Base-by-base conservation (phyloP, 2,329 filamentous ascomycete species). In the Daldinia eschscholtzii region DNA sequence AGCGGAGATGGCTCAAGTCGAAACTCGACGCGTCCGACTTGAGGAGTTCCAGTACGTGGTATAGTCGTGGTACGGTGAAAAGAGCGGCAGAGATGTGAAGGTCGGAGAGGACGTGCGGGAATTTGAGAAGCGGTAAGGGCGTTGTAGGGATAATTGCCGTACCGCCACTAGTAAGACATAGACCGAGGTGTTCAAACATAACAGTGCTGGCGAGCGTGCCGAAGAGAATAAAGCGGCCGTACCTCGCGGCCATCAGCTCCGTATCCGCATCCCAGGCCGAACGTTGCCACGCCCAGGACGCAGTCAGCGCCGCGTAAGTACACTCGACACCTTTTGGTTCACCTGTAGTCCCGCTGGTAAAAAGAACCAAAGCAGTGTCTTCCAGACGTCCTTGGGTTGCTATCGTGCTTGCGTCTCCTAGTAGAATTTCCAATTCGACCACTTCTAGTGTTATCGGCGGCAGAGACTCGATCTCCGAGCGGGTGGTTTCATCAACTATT, bases 311-410 rank as follows among this genome's bases (percentile, higher is more conserved):
- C 42, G 20, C 52, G 35, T 65, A 65, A 1, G 50, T 61, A 12
- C n/a, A 61, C 52, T 65, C 63, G 6, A 65, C 63, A 10, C 63
- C 63, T 35, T 65, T 65, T 20, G 57, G 50, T 6, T 35, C 63
- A 13, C 57, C 63, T 6, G 52, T 65, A 15, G 63, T 61, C 2
- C 63, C 57, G 13, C 63, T 65, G 7, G 63, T 65, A 53, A 56
- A 65, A 7, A 65, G n/a, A 30, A 65, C 57, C 7, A 65, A 41
- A 28, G 63, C 63, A 12, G 44, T 23, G 35, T 65, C 63, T 13
- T 57, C 37, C 0, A n/a, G 57, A n/a, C 30, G 41, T n/a, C 63
- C 63, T 12, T 52, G 63, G 1, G 57, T 13, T 35, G 33, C 13
- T 42, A 61, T 6, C 13, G 13, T 18, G 50, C 9, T 15, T 5